Evolutionary conservation across 1,284 basidiomycete genomes (phyloP).

Genomic region (Meripilus lineatus): DNA sequence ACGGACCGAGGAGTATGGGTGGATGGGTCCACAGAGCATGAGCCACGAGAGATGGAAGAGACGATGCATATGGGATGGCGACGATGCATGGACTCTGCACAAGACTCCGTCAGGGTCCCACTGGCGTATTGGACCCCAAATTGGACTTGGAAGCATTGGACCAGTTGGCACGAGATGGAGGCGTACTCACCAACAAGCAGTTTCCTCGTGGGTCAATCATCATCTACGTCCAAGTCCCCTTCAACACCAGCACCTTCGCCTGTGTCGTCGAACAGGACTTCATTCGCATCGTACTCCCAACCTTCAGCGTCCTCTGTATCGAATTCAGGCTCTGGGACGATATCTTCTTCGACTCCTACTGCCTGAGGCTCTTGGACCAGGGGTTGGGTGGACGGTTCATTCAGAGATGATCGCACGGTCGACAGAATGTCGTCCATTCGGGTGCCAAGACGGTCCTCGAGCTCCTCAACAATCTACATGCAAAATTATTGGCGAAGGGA

Average conservation of each 20-base stretch:
- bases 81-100: too few relatives aligned
- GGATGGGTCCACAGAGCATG: too few relatives aligned
- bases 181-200: too few relatives aligned
- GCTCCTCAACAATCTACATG: conserved; percentile 90
- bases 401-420: conserved; percentile 51
- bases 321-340: conserved; percentile 21
- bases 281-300: conserved; percentile 33
- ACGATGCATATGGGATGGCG: too few relatives aligned
- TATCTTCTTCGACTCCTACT: conserved; percentile 12
- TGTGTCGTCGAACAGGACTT: conserved; percentile 54
- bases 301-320: conserved; percentile 32
- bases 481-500: too few relatives aligned
- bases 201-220: too few relatives aligned
- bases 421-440: conserved; percentile 68
- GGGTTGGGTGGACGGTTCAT: conserved; percentile 17
- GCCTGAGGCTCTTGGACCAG: conserved; percentile 9
- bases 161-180: too few relatives aligned
- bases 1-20: too few relatives aligned
- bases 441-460: conserved; percentile 76
- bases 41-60: too few relatives aligned
- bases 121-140: too few relatives aligned
- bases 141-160: too few relatives aligned
- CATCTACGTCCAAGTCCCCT: conserved; percentile 70
- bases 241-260: conserved; percentile 67
- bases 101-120: too few relatives aligned